Base-by-base conservation (phyloP, 2,329 filamentous ascomycete species). In the Rhexocercosporidium sp. region DNA sequence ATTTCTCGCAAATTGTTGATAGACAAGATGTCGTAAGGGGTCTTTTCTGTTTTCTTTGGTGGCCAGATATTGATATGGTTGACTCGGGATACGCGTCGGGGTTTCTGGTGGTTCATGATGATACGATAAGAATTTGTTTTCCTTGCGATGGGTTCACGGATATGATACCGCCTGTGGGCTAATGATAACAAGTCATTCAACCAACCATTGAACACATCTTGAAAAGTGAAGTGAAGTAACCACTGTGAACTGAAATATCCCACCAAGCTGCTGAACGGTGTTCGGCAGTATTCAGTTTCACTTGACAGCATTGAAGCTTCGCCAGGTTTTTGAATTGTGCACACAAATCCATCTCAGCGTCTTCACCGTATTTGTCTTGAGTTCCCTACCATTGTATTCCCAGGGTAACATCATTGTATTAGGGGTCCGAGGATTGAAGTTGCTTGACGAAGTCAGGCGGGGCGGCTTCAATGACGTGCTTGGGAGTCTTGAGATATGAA, bases 101-200 rank as follows among this genome's bases (percentile, higher is more conserved):
- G 22, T 25, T 57, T 59, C 20, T 44, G 56, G 56, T 41, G 46
- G 59, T 18, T 62, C 20, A 62, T 62, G 65, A 53, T 59, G 34
- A 31, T 62, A 62, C 18, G 47, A 67, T 51, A 59, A n/a, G 11
- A 22, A 67, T 25, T 11, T 12, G n/a, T 25, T 63, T 41, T 25
- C 54, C 41, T 34, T 34, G 41, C 51, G 44, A 49, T 62, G 62
- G 51, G 41, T 65, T 37, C 57, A 37, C 22, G 46, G 56, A 29
- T n/a, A 64, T 51, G 64, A 62, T 64, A 61, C 39, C 41, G 49
- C 63, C 59, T 68, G 27, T 46, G 66, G 64, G 66, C 54, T 41
- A 68, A 66, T 68, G 59, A 53, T 22, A 29, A 44, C 14, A 54
- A 8, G n/a, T 62, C 47, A 62, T 62, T 54, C 34, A 53, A 53